Conservation (phyloP, 129 eudicot species). For the Apium graveolens region DNA sequence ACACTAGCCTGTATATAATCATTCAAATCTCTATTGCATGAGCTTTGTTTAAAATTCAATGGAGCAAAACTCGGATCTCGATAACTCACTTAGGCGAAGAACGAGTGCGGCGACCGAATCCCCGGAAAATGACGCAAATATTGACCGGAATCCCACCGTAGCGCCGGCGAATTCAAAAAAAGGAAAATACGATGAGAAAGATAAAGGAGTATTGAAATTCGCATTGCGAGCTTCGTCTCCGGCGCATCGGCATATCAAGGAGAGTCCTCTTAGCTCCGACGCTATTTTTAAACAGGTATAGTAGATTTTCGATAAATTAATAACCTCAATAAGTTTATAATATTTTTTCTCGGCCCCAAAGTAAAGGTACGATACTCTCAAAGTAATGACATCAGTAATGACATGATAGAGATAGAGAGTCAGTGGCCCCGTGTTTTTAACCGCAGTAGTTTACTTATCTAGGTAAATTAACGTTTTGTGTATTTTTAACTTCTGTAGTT, state of each 20-base stretch:
- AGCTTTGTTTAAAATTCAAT: not conserved
- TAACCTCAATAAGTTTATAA: not conserved
- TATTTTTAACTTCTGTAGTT: too few species aligned
- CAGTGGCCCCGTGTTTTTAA: not conserved
- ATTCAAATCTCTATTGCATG: not conserved
- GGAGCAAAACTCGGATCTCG: slow-evolving; percentile 9
- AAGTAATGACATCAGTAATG: too few species aligned
- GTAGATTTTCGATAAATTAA: not conserved
- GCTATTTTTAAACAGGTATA: slow-evolving; percentile 50
- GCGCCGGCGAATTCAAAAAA: not conserved
- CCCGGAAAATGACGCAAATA: not conserved
- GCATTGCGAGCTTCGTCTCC: slow-evolving; percentile 44
- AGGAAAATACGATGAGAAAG: not conserved
- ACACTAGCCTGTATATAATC: not conserved
- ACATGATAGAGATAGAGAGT: too few species aligned
- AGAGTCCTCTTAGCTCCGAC: slow-evolving; percentile 58
- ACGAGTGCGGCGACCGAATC: slow-evolving; percentile 11
- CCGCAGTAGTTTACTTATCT: not conserved
- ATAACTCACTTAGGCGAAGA: slow-evolving; percentile 17
- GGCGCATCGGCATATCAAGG: slow-evolving; percentile 44
- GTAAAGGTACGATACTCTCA: too few species aligned
- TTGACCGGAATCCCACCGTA: slow-evolving; percentile 12
- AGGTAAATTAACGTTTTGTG: too few species aligned
- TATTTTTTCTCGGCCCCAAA: not conserved
- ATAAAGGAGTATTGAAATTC: slow-evolving; percentile 12